Evolutionary conservation across 768 basidiomycete species (phyloP).

Genomic region (Suillus plorans): DNA sequence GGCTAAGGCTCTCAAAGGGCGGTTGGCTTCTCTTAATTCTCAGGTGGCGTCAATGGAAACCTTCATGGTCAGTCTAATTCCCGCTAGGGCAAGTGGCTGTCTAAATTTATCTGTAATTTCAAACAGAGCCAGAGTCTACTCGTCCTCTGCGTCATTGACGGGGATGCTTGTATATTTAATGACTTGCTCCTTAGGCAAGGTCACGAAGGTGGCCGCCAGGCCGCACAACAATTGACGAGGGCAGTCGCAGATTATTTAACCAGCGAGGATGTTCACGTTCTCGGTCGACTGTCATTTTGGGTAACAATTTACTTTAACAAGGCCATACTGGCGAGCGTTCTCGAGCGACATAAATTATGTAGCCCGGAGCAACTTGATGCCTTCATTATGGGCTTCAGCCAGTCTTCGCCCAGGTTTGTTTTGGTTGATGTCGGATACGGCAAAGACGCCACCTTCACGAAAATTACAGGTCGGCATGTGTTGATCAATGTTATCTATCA

Average conservation of each 20-base stretch:
- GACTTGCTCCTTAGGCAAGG: conserved; percentile 60
- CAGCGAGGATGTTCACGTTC: conserved; percentile 57
- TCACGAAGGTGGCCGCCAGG: conserved; percentile 58
- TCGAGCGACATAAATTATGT: conserved; percentile 55
- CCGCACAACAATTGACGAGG: conserved; percentile 65
- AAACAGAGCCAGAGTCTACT: conserved; percentile 61
- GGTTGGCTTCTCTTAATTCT: conserved; percentile 60
- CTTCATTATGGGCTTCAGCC: conserved; percentile 73
- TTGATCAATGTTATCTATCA: neutral
- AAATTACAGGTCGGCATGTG: conserved; percentile 60
- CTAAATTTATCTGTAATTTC: conserved; percentile 2
- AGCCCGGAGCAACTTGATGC: conserved; percentile 64
- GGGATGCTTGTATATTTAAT: conserved; percentile 67
- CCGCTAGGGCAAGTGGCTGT: neutral
- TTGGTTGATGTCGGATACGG: conserved; percentile 67
- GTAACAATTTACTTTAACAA: conserved; percentile 72
- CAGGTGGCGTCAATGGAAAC: conserved; percentile 61
- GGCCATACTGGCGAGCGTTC: conserved; percentile 47
- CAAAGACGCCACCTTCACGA: conserved; percentile 60
- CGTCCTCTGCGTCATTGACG: conserved; percentile 74
- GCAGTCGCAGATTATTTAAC: conserved; percentile 67
- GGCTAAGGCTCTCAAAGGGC: conserved; percentile 65
- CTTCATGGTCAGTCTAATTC: conserved; percentile 37
- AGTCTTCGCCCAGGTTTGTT: conserved; percentile 69
- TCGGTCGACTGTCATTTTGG: conserved; percentile 73